Evolutionary conservation across 306 rosid species (phyloP), one percentile per base, ranked within the genome.

Genomic region (Glycine latifolia): DNA sequence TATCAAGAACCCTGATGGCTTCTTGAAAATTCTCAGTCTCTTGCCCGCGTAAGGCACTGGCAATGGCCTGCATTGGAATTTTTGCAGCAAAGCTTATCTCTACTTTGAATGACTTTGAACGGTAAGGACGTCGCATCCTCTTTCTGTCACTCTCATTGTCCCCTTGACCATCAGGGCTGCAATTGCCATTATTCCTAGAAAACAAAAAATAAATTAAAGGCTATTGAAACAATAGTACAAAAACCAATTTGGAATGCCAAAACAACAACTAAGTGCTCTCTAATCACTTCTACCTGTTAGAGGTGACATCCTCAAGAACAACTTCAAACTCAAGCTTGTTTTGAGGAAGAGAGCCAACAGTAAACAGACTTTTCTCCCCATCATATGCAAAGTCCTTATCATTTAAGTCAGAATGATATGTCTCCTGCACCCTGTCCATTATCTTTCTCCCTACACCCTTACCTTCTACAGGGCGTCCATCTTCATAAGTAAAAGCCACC

Each of bases 321-420:
- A 95, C 91, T 2, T 90, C 85, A 54, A 91, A 95, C 85, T 93
- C 95, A 54, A 91, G 92, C 81, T 95, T 95, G 84, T 95, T 93
- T 14, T 86, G 82, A 1, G 99, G 98, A 72, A 95, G 99, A 35
- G 98, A 76, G 31, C 99, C 99, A 44, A 93, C 82, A 26, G 99
- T 95, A 62, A 95, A 95, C 81, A 95, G 71, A 71, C 94, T 95
- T 82, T 95, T 93, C 79, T 93, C 99, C 1, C 99, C 99, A 20
- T 95, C 99, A 71, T 95, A 95, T 10, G 99, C 99, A 76, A 95
- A 93, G 67, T 93, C 87, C 82, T 93, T 95, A 50, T 90, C 95
- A 43, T 85, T 90, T 56, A 95, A 62, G 54, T 95, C 98, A 44
- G 89, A 69, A 14, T 66, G 78, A 59, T 95, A 95, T 0, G 99